Percentiles rank a stretch among this genome's conserved stretches.
phyloP scores from a whole-genome alignment of 2,329 filamentous ascomycete genomes.

The Colletotrichum spinosum region DNA sequence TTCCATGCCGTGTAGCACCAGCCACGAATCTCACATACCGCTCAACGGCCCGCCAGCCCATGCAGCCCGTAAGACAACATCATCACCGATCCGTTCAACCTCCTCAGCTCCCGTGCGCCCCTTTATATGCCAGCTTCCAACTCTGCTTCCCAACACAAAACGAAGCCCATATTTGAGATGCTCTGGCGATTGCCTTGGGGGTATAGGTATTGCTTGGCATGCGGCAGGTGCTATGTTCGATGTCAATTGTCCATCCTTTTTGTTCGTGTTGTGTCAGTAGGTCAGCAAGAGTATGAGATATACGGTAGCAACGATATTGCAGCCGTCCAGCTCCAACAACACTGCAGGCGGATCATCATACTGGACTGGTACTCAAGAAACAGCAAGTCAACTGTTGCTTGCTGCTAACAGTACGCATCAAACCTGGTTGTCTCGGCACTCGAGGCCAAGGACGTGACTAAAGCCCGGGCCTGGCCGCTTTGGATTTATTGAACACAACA shows the following conservation, averaged over 20 bases:
- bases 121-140: neutral
- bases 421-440: too few relatives aligned
- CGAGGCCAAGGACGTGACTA: too few relatives aligned
- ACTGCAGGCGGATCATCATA: too few relatives aligned
- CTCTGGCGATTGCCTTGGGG: constrained; percentile 14
- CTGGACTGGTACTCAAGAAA: too few relatives aligned
- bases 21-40: too few relatives aligned
- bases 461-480: too few relatives aligned
- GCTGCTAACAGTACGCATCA: too few relatives aligned
- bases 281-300: neutral
- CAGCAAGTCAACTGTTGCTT: too few relatives aligned
- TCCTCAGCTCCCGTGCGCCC: neutral
- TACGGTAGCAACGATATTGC: neutral
- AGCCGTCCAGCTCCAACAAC: too few relatives aligned
- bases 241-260: constrained; percentile 15
- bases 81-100: constrained; percentile 5
- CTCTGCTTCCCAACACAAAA: neutral
- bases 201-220: constrained; percentile 17
- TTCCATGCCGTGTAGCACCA: too few relatives aligned
- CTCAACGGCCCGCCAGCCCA: neutral
- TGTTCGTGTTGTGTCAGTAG: neutral
- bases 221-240: constrained; percentile 21
- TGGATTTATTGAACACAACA: too few relatives aligned
- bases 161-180: neutral
- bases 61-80: neutral